phyloP scores from a whole-genome alignment of 495 filamentous ascomycete species.

The Talaromyces stipitatus region DNA sequence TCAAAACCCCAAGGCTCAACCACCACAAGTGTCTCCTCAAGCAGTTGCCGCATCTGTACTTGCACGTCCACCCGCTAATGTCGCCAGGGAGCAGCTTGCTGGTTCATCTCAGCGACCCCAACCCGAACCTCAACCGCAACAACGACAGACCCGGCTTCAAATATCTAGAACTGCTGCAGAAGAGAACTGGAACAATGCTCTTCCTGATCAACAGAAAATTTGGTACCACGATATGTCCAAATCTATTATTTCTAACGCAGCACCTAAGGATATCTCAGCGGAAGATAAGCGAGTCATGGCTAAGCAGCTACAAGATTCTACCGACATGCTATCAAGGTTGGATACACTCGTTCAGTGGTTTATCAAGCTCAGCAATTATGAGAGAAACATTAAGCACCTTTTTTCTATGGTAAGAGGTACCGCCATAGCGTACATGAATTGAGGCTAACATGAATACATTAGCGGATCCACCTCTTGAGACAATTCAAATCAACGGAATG shows the following conservation, averaged over 20 bases:
- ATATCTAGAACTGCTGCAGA: constrained; percentile 26
- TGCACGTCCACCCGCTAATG: constrained; percentile 7
- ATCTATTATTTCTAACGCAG: constrained; percentile 17
- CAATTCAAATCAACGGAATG: constrained; percentile 52
- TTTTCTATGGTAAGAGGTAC: constrained; percentile 34
- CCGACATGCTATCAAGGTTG: constrained; percentile 32
- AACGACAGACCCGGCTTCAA: constrained; percentile 21
- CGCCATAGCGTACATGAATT: neutral
- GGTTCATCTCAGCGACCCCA: constrained; percentile 39
- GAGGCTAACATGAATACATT: neutral
- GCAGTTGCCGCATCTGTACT: constrained; percentile 19
- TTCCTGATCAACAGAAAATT: constrained; percentile 30
- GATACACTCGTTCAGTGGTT: constrained; percentile 36
- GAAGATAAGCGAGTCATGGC: constrained; percentile 40
- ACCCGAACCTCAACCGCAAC: constrained; percentile 25
- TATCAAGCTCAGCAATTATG: constrained; percentile 28
- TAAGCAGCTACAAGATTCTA: constrained; percentile 34
- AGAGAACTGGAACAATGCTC: constrained; percentile 32
- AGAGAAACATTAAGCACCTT: constrained; percentile 34
- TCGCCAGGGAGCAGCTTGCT: constrained; percentile 46
- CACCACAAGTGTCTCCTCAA: constrained; percentile 15
- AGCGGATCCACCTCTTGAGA: constrained; percentile 50
- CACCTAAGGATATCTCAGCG: constrained; percentile 26
- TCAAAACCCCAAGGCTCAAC: constrained; percentile 36
- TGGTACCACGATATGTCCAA: constrained; percentile 32